phyloP scores from a whole-genome alignment of 176 grass and related monocot genomes.

The Cenchrus fungigraminus region DNA sequence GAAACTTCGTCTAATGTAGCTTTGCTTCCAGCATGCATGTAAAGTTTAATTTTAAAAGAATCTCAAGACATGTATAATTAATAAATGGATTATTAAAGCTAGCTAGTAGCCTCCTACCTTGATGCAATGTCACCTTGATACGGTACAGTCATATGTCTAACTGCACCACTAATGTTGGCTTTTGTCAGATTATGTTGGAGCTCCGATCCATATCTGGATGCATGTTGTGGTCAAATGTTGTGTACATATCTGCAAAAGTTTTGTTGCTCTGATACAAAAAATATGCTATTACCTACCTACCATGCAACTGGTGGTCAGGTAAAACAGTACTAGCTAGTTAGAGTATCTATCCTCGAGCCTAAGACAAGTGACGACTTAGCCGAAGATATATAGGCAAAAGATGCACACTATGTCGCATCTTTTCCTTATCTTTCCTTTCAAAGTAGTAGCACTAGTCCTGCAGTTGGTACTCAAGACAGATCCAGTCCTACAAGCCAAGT shows the following conservation, averaged over 20 bases:
- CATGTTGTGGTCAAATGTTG: too few species aligned
- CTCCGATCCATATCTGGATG: not conserved
- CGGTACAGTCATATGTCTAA: not conserved
- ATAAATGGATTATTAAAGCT: not conserved
- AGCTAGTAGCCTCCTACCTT: too few species aligned
- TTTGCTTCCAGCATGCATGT: not conserved
- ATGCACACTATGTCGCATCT: not conserved
- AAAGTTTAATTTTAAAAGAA: not conserved
- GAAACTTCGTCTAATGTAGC: not conserved
- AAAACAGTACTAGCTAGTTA: not conserved
- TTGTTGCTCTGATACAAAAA: not conserved
- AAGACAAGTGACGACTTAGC: not conserved
- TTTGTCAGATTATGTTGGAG: not conserved
- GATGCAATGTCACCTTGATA: too few species aligned
- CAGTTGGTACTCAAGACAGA: slow-evolving; percentile 14
- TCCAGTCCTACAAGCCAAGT: not conserved
- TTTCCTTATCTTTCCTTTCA: slow-evolving; percentile 1
- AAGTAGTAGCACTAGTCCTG: not conserved
- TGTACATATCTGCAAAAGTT: not conserved
- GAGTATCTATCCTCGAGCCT: not conserved
- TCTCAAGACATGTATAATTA: not conserved
- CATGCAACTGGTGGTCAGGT: not conserved
- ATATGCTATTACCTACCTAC: not conserved
- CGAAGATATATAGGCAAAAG: not conserved
- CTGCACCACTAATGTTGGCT: slow-evolving; percentile 8